Percentiles rank a stretch among this genome's conserved stretches.
Evolutionary conservation across 192 early-diverging fungal genomes (phyloP).

Genomic region (Podila minutissima): DNA sequence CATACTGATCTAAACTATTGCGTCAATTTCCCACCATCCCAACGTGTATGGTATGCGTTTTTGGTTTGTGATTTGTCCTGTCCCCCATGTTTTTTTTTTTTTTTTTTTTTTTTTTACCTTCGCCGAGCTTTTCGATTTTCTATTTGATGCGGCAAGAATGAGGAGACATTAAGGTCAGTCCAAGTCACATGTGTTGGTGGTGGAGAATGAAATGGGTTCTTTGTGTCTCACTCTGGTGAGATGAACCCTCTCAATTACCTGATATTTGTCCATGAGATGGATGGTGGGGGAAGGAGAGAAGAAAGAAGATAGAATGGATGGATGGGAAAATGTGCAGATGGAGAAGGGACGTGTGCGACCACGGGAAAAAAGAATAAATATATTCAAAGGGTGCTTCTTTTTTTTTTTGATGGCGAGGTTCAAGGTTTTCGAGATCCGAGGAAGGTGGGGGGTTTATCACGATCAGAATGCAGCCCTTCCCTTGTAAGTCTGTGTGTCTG

Average conservation of each 20-base stretch:
- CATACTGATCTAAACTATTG: background rate
- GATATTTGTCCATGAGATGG: slow-evolving; percentile 45
- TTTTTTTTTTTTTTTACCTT: slow-evolving; percentile 69
- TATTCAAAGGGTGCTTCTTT: too few species aligned
- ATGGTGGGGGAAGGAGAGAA: background rate
- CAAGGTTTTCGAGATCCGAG: too few species aligned
- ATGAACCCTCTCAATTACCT: slow-evolving; percentile 16
- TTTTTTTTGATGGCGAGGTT: too few species aligned
- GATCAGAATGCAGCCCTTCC: too few species aligned
- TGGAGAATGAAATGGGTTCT: background rate
- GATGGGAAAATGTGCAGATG: background rate
- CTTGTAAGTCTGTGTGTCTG: too few species aligned
- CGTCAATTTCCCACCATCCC: too few species aligned
- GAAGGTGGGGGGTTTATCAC: too few species aligned
- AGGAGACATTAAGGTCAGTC: background rate
- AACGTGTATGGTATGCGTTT: too few species aligned
- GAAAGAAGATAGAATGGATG: background rate
- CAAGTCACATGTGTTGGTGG: background rate
- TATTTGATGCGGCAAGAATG: slow-evolving; percentile 39
- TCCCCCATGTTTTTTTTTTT: background rate
- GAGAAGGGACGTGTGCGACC: too few species aligned
- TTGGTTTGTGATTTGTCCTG: background rate
- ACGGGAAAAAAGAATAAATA: too few species aligned
- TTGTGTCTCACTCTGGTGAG: background rate
- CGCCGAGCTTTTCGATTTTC: slow-evolving; percentile 99